phyloP scores from a whole-genome alignment of 495 filamentous ascomycete genomes.

The Podospora appendiculata region DNA sequence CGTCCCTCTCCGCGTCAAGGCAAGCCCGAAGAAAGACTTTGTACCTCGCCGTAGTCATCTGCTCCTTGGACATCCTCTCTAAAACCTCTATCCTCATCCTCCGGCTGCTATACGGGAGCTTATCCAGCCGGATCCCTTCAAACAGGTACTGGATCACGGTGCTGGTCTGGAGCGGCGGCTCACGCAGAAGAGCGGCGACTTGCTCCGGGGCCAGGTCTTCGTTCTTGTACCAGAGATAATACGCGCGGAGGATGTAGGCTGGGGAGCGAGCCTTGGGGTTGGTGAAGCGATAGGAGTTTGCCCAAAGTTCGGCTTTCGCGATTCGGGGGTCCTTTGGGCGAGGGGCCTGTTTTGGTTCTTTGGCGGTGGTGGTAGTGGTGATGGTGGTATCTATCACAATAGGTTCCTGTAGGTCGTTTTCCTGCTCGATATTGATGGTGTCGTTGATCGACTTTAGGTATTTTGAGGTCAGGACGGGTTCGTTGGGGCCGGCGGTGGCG shows the following conservation, averaged over 20 bases:
- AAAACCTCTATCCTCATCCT: slow-evolving; percentile 24
- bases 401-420: slow-evolving; percentile 11
- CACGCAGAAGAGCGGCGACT: slow-evolving; percentile 44
- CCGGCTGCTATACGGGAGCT: slow-evolving; percentile 28
- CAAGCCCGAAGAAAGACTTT: too few relatives aligned
- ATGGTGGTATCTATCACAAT: background rate
- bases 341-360: background rate
- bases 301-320: slow-evolving; percentile 27
- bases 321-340: slow-evolving; percentile 24
- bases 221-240: slow-evolving; percentile 52
- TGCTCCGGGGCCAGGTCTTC: slow-evolving; percentile 29
- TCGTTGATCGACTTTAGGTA: slow-evolving; percentile 9
- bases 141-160: slow-evolving; percentile 50
- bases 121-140: slow-evolving; percentile 29
- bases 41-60: too few relatives aligned
- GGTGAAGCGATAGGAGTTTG: slow-evolving; percentile 17
- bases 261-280: slow-evolving; percentile 14
- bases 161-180: slow-evolving; percentile 42
- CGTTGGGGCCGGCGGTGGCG: background rate
- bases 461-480: slow-evolving; percentile 5
- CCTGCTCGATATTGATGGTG: slow-evolving; percentile 11
- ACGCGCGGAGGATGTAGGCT: slow-evolving; percentile 44
- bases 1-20: too few relatives aligned
- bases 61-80: too few relatives aligned
- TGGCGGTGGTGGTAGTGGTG: background rate